Evolutionary conservation across 2,329 filamentous ascomycete genomes (phyloP), one percentile per base, ranked within the genome.

Genomic region (Aspergillus hiratsukae): DNA sequence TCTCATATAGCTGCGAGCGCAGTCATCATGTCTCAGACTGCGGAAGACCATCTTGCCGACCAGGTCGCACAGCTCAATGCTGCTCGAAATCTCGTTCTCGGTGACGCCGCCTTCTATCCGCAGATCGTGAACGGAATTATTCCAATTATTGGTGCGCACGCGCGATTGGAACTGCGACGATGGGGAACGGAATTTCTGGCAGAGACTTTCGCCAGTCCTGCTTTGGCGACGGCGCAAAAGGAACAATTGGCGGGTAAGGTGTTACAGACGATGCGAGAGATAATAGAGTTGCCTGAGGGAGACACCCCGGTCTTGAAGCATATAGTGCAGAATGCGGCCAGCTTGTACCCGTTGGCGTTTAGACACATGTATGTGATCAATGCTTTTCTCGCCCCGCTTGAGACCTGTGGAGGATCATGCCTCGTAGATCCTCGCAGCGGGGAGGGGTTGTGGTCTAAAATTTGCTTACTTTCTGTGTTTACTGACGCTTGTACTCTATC

Each of bases 171-270:
- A 75, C 79, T 97, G 67, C 88, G 91, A 75, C 82, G 92, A 87
- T 99, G 94, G 94, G 94, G 93, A 27, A 88, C 92, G 61, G 92
- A 97, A 59, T 99, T 99, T 70, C 81, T 99, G 46, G 91, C 93
- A 55, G 94, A 99, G 78, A 91, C 92, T 2, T 97, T 99, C 76
- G 88, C 94, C 56, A 95, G 90, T 58, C 94, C 95, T n/a, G 85
- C 88, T 23, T 81, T 97, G 66, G 79, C 87, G 21, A 80, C 84
- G 57, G 81, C 87, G 52, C 86, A 89, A 72, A 99, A 97, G 80
- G 90, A 85, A 79, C 86, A 86, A 59, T 80, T 94, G 76, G 86
- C 87, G 63, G 80, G 90, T 58, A 83, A 85, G 58, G 90, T 96
- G 57, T 77, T 99, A 67, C 87, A 91, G 64, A 89, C 88, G 27